Evolutionary conservation across 257 asterid species (phyloP), one percentile per base, ranked within the genome.

Genomic region (Scutellaria galericulata): DNA sequence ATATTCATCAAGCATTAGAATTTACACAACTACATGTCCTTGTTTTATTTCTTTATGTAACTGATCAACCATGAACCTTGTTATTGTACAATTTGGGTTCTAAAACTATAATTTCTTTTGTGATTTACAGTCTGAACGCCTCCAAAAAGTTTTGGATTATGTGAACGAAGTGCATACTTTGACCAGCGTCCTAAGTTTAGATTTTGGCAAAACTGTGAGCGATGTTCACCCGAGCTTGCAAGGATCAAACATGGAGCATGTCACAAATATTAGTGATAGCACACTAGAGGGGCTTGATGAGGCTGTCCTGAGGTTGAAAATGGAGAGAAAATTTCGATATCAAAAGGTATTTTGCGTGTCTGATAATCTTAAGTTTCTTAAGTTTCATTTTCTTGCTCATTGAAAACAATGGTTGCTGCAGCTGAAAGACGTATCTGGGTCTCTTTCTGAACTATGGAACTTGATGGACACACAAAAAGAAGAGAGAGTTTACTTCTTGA

Each of bases 91-190:
- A 44, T 47, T 9, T n/a, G 6, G 37, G 71, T 56, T 75, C 39
- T 77, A 35, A 42, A 50, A 64, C 65, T 48, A 60, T 11, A 24
- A 13, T 81, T 69, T 37, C 6, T 75, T 79, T 66, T 35, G 6
- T 67, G 24, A 35, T 79, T 58, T 73, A 82, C 86, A 94, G 99
- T 86, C 99, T 48, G 90, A 89, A 78, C 93, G 98, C 15, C 82
- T 92, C 75, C 87, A 88, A 71, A 94, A 83, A 76, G 89, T 95
- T 54, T 66, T 95, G 85, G 91, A 85, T 74, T 83, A 64, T 66
- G 98, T 92, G 58, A 92, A 88, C 48, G 98, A 95, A 79, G 95
- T 88, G 74, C 99, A 95, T 80, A 82, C 89, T 24, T 86, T 95
- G 78, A 84, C 96, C 67, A 78, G 89, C 63, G 90, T 91, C 55